Percentiles rank a stretch among this genome's conserved stretches.
These are phyloP conservation scores for Linnemannia zychae DNA, from an alignment of 192 early-diverging fungal genomes.

Conservation along the genomic window DNA sequence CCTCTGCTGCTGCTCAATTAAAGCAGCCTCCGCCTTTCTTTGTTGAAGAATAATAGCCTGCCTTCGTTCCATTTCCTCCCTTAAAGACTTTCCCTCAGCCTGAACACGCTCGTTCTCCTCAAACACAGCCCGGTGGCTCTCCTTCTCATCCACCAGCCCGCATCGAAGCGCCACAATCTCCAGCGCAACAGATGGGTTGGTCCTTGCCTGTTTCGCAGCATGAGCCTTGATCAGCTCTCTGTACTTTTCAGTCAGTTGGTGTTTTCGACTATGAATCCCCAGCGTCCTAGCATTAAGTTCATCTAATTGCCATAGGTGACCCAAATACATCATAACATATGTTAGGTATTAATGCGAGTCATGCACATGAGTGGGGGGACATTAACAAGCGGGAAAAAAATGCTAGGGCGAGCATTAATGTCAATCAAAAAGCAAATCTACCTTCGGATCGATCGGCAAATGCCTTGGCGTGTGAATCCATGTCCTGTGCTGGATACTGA, in stretches of 20 bases:
- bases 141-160: slow-evolving; percentile 28
- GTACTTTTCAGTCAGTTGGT: slow-evolving; percentile 18
- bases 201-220: slow-evolving; percentile 20
- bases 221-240: slow-evolving; percentile 13
- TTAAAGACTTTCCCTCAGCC: slow-evolving; percentile 8
- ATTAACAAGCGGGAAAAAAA: neutral
- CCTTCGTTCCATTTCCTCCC: slow-evolving; percentile 32
- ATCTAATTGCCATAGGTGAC: slow-evolving; percentile 8
- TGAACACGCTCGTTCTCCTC: slow-evolving; percentile 17
- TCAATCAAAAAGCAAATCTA: neutral
- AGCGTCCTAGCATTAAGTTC: slow-evolving; percentile 20
- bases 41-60: slow-evolving; percentile 26
- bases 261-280: slow-evolving; percentile 19
- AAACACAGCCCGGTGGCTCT: slow-evolving; percentile 5
- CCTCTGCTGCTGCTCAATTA: slow-evolving; percentile 49
- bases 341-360: too few species aligned
- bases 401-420: neutral
- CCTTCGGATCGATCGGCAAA: slow-evolving; percentile 26
- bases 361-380: too few species aligned
- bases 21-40: slow-evolving; percentile 25
- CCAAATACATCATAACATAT: neutral
- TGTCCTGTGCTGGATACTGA: slow-evolving; percentile 72
- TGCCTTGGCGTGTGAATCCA: slow-evolving; percentile 47
- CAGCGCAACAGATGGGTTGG: slow-evolving; percentile 25
- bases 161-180: slow-evolving; percentile 30